A percentile compares a stretch with the other conserved stretches of the same genome.
phyloP scores from a whole-genome alignment of 495 filamentous ascomycete species.

The Penicillium turbatum region DNA sequence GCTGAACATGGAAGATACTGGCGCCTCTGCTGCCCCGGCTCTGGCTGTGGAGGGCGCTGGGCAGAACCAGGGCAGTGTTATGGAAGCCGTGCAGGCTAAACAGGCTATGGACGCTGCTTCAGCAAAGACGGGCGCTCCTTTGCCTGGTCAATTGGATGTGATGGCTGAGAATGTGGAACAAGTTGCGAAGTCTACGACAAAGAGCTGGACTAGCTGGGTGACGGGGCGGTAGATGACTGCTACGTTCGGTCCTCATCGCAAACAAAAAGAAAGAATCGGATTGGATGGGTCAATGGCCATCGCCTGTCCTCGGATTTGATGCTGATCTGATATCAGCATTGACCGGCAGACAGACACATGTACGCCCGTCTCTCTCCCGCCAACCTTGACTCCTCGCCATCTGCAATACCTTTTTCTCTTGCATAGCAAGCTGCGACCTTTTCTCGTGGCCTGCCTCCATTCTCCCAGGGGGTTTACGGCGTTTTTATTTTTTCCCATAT shows the following conservation, averaged over 20 bases:
- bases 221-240: constrained; percentile 33
- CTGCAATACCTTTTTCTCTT: constrained; percentile 23
- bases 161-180: constrained; percentile 41
- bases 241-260: neutral
- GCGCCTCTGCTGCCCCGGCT: constrained; percentile 12
- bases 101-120: constrained; percentile 19
- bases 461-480: constrained; percentile 28
- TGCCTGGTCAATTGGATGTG: constrained; percentile 38
- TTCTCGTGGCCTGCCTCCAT: constrained; percentile 23
- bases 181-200: constrained; percentile 35
- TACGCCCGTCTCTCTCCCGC: neutral
- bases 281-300: neutral
- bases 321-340: neutral
- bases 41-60: constrained; percentile 5
- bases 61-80: constrained; percentile 24
- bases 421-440: constrained; percentile 25
- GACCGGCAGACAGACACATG: neutral
- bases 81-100: constrained; percentile 42
- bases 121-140: constrained; percentile 13
- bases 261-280: constrained; percentile 3
- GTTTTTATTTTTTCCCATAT: constrained; percentile 21
- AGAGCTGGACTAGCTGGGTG: constrained; percentile 45
- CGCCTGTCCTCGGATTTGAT: neutral
- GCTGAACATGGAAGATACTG: constrained; percentile 47
- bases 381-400: constrained; percentile 8